Percentiles rank a stretch among this genome's conserved stretches.
These are phyloP conservation scores for Collariella sp. DNA, from an alignment of 495 filamentous ascomycete species.

Conservation along the genomic window DNA sequence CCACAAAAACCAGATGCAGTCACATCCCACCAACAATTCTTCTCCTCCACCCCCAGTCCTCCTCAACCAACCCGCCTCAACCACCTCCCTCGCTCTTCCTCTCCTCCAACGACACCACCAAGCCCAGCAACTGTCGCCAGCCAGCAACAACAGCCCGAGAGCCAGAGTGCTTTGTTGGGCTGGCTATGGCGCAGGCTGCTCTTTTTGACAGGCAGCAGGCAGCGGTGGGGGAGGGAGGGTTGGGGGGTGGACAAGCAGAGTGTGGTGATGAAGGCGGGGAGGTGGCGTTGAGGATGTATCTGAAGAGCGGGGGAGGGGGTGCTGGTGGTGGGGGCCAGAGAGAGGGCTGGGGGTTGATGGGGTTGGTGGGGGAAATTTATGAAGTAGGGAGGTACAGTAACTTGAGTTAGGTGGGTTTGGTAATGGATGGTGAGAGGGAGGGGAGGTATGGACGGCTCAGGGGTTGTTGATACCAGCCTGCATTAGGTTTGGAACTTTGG, in stretches of 20 bases:
- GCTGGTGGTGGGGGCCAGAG: constrained; percentile 9
- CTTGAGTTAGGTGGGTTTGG: no score
- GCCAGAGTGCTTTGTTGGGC: constrained; percentile 41
- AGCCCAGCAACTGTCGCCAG: constrained; percentile 55
- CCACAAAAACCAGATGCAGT: constrained; percentile 35
- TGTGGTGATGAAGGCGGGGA: constrained; percentile 46
- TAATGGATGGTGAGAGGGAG: no score
- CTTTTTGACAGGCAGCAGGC: constrained; percentile 45
- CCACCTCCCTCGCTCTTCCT: constrained; percentile 42
- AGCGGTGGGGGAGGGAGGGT: constrained; percentile 37
- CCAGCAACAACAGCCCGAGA: constrained; percentile 9
- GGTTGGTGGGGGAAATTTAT: constrained; percentile 20
- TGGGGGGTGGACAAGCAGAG: constrained; percentile 42
- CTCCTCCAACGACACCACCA: constrained; percentile 57
- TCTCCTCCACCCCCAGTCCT: constrained; percentile 13
- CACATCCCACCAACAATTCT: constrained; percentile 46
- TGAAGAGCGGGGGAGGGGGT: constrained; percentile 36
- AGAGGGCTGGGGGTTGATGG: constrained; percentile 12
- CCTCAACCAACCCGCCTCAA: constrained; percentile 22
- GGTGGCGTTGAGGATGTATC: constrained; percentile 49
- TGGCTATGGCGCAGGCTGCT: constrained; percentile 46
- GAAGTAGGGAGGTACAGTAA: constrained; percentile 8
- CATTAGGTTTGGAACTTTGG: no score
- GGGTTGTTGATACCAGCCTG: no score
- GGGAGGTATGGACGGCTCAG: no score